Conservation (phyloP, 495 filamentous ascomycete genomes). For the Aspergillus bridgeri region DNA sequence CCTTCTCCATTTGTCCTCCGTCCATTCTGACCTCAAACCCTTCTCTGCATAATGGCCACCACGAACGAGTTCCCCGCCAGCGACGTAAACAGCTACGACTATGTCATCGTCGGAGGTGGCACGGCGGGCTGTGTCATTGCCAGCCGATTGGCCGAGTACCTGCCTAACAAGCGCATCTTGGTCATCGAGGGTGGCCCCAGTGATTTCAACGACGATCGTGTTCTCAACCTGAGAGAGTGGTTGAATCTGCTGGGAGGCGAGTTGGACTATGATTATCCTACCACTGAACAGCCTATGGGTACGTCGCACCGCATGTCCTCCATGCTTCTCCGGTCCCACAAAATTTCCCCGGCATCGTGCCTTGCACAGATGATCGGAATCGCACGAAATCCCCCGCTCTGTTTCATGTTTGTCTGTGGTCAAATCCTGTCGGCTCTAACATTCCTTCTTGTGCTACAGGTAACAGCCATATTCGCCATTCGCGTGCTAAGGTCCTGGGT, state of each 20-base stretch:
- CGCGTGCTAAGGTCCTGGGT: constrained; percentile 78
- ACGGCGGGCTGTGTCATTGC: constrained; percentile 88
- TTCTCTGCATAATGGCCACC: constrained; percentile 50
- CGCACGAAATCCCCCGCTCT: not conserved
- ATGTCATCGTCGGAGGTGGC: constrained; percentile 81
- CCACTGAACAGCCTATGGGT: constrained; percentile 79
- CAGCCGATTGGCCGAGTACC: constrained; percentile 61
- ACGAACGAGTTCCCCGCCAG: constrained; percentile 57
- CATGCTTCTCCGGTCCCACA: not conserved
- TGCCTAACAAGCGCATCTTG: constrained; percentile 62
- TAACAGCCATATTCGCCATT: constrained; percentile 80
- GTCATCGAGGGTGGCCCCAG: constrained; percentile 63
- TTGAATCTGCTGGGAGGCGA: constrained; percentile 73
- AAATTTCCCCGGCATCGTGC: not conserved
- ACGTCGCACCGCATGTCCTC: constrained; percentile 21
- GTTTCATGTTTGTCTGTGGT: not conserved
- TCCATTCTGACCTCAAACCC: constrained; percentile 1
- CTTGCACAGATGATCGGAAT: not conserved
- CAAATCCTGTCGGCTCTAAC: not conserved
- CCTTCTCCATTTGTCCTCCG: constrained; percentile 1
- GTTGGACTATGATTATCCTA: constrained; percentile 81
- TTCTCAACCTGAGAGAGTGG: constrained; percentile 77
- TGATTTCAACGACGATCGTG: constrained; percentile 63
- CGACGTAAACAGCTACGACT: constrained; percentile 71
- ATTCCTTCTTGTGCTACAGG: constrained; percentile 39